Conservation (phyloP, 1,284 basidiomycete species). For the Ceratobasidium sp. region DNA sequence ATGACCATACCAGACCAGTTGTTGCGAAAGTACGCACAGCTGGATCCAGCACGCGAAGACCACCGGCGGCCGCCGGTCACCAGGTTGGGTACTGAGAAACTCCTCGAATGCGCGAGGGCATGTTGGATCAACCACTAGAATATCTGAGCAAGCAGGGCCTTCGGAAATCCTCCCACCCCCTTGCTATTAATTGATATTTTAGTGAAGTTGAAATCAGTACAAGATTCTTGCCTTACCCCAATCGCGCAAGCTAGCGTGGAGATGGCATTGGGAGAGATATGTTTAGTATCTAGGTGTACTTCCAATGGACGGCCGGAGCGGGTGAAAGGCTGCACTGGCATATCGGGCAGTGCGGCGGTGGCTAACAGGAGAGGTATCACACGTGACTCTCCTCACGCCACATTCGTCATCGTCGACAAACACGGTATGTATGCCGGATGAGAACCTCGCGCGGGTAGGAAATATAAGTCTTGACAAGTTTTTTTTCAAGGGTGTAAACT, state of each 20-base stretch:
- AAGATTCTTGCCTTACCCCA: constrained; percentile 10
- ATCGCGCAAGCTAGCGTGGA: neutral
- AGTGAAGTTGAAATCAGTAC: neutral
- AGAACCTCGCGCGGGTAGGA: neutral
- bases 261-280: neutral
- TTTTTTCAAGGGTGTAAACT: no score
- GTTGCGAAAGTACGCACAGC: constrained; percentile 14
- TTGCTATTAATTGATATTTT: neutral
- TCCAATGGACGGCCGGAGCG: constrained; percentile 12
- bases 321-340: neutral
- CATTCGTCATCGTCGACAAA: neutral
- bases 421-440: neutral
- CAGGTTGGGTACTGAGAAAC: constrained; percentile 8
- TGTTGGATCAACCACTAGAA: constrained; percentile 35
- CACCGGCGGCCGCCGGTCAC: constrained; percentile 20
- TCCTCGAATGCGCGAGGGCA: constrained; percentile 20
- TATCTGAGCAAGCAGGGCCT: neutral
- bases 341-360: neutral
- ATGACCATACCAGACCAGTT: constrained; percentile 18
- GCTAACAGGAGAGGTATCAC: neutral
- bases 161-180: neutral
- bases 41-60: constrained; percentile 38
- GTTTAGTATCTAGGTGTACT: constrained; percentile 23
- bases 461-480: neutral
- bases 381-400: neutral